Conservation (phyloP, 441 rosid species). For the Dalechampia spathulata region DNA sequence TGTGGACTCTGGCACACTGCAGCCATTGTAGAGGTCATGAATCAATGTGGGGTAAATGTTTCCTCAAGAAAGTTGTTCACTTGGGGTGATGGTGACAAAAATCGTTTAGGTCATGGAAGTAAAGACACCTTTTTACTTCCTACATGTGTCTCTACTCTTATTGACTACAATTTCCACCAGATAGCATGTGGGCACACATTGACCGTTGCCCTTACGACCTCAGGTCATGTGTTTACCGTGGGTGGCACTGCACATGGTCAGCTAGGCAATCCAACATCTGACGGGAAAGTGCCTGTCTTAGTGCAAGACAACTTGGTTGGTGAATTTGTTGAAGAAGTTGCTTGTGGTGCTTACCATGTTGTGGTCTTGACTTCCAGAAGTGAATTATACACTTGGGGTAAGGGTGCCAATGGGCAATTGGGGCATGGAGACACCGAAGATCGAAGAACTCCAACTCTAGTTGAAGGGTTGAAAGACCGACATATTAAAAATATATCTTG, state of each 20-base stretch:
- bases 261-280: constrained; percentile 56
- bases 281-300: constrained; percentile 65
- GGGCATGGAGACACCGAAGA: constrained; percentile 91
- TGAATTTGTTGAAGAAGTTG: constrained; percentile 85
- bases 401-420: constrained; percentile 77
- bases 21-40: constrained; percentile 79
- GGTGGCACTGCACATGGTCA: constrained; percentile 71
- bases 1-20: constrained; percentile 94
- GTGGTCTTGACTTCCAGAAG: constrained; percentile 82
- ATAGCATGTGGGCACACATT: constrained; percentile 76
- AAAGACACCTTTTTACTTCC: constrained; percentile 77
- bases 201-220: constrained; percentile 82
- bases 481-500: constrained; percentile 82
- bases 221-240: constrained; percentile 89
- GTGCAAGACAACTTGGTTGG: constrained; percentile 81
- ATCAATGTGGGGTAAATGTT: constrained; percentile 44
- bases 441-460: constrained; percentile 54
- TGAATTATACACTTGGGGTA: constrained; percentile 93
- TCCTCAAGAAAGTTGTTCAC: constrained; percentile 79
- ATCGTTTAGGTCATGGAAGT: constrained; percentile 81
- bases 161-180: constrained; percentile 82
- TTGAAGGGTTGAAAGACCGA: constrained; percentile 69
- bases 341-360: constrained; percentile 80
- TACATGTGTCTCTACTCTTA: constrained; percentile 69
- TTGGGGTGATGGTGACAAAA: constrained; percentile 94